phyloP scores from a whole-genome alignment of 352 stramenopile genomes.

The Pythium oligandrum region DNA sequence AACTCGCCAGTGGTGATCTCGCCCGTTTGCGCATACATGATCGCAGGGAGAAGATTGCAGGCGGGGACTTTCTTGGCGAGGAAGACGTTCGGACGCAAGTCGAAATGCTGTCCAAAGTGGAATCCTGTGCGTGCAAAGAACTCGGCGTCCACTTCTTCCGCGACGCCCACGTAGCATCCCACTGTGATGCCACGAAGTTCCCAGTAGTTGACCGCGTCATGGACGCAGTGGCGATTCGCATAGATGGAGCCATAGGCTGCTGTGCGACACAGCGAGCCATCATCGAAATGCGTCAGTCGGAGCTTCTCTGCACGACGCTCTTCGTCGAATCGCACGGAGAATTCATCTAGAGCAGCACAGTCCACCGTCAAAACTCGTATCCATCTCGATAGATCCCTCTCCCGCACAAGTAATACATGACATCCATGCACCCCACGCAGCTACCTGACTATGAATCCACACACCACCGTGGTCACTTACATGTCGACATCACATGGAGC shows the following conservation, averaged over 20 bases:
- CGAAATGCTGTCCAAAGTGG: constrained; percentile 18
- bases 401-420: no score
- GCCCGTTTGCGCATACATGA: constrained; percentile 69
- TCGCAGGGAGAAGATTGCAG: constrained; percentile 62
- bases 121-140: constrained; percentile 36
- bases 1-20: constrained; percentile 72
- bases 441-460: no score
- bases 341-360: constrained; percentile 24
- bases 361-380: no score
- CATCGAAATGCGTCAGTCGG: constrained; percentile 34
- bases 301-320: constrained; percentile 35
- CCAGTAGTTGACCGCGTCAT: constrained; percentile 56
- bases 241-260: constrained; percentile 34
- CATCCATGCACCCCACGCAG: no score
- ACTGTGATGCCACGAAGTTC: constrained; percentile 57
- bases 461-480: constrained; percentile 17
- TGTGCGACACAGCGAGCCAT: constrained; percentile 25
- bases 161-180: constrained; percentile 52
- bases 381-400: no score
- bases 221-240: constrained; percentile 35
- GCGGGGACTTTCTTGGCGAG: constrained; percentile 44
- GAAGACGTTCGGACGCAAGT: constrained; percentile 32
- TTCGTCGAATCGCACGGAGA: constrained; percentile 43
- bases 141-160: constrained; percentile 27
- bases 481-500: constrained; percentile 44